Conservation (phyloP, 768 basidiomycete species). For the Cantharellus cinnabarinus region DNA sequence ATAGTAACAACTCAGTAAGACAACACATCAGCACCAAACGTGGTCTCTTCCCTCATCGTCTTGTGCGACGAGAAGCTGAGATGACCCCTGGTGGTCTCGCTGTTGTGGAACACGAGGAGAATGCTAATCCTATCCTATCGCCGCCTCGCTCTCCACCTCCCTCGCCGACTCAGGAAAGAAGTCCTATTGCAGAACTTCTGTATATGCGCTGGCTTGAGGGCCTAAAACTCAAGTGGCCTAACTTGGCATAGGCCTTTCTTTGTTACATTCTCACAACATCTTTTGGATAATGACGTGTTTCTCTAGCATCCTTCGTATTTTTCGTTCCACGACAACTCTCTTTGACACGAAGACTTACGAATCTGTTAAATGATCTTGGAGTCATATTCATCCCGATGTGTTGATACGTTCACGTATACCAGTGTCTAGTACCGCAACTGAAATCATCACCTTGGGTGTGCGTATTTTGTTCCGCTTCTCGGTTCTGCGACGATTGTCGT, state of each 20-base stretch:
- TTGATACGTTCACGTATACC: no score
- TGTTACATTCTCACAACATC: background rate
- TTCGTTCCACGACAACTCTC: no score
- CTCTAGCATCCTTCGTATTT: no score
- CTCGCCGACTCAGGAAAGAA: constrained; percentile 16
- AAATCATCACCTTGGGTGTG: no score
- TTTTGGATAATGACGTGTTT: background rate
- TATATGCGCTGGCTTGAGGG: constrained; percentile 96
- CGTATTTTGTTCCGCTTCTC: no score
- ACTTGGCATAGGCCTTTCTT: constrained; percentile 3
- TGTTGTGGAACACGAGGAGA: constrained; percentile 60
- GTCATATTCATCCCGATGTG: no score
- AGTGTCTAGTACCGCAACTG: no score
- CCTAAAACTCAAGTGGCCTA: constrained; percentile 73
- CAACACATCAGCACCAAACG: constrained; percentile 69
- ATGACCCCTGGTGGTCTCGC: constrained; percentile 71
- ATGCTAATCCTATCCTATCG: constrained; percentile 12
- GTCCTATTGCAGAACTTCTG: constrained; percentile 81
- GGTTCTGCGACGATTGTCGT: no score
- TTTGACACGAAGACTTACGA: no score
- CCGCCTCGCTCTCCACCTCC: constrained; percentile 11
- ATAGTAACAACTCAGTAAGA: constrained; percentile 56
- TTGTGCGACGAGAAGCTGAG: constrained; percentile 58
- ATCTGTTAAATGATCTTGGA: no score
- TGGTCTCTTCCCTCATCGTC: constrained; percentile 60